Evolutionary conservation across 345 rosid genomes (phyloP), one percentile per base, ranked within the genome.

Genomic region (Clarkia xantiana): DNA sequence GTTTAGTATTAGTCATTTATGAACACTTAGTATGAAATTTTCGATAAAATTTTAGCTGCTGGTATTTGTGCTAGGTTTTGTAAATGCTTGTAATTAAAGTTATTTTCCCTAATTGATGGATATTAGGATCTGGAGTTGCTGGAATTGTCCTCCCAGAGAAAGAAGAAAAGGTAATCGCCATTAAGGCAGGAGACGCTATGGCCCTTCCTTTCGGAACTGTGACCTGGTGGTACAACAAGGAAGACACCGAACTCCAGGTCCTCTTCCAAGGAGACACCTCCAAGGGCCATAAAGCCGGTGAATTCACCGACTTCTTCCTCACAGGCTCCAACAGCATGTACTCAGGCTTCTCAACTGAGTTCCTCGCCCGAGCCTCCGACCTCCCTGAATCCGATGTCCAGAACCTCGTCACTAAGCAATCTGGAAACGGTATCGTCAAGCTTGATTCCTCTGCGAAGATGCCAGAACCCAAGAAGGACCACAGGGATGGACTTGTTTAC

Each of bases 161-260:
- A 19, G 86, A 81, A 29, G 98, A 91, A 70, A 91, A 78, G 62
- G 82, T 83, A 48, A 55, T 91, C 16, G 76, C 76, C 10, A 78
- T 91, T 47, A 83, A 72, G 74, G 75, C 75, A 68, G 96, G 98
- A 1, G 98, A 91, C 44, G 77, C 94, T 4, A 79, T 86, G 56
- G 98, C 96, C 41, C 67, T 86, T 47, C 94, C 96, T 2, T 91
- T 91, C 13, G 98, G 96, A 34, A 88, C 78, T 2, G 84, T 81
- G 6, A 77, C 93, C 44, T 91, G 98, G 97, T 90, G 88, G 84
- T 81, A 76, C 51, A 90, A 77, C 71, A 77, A 74, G 13, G 88
- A 76, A 11, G 96, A 83, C 71, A 76, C 83, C 16, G 84, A 76
- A 42, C 65, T 90, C 11, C 80, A 79, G 11, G 71, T 83, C 22